Evolutionary conservation across 805 yeast genomes (phyloP).

Genomic region (Starmerella stigmatis): DNA sequence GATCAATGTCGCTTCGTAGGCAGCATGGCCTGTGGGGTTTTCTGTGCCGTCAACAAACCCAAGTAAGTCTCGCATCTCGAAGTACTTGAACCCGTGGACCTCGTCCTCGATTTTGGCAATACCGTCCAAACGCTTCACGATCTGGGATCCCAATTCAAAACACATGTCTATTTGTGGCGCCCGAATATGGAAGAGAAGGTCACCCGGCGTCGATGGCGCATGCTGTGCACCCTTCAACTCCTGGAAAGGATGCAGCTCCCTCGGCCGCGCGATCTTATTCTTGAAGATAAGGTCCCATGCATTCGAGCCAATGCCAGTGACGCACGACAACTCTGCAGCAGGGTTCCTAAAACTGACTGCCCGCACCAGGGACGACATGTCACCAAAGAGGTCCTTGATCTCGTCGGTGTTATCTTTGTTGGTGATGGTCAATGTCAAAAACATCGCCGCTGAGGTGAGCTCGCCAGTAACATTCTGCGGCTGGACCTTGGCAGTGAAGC

Average conservation of each 20-base stretch:
- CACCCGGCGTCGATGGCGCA: constrained; percentile 26
- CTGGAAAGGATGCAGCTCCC: constrained; percentile 23
- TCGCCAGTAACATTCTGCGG: constrained; percentile 10
- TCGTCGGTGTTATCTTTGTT: neutral
- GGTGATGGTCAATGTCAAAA: constrained; percentile 8
- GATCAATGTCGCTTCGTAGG: constrained; percentile 14
- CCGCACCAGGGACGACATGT: neutral
- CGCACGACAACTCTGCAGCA: constrained; percentile 1
- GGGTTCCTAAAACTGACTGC: constrained; percentile 4
- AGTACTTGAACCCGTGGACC: constrained; percentile 25
- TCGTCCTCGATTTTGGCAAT: constrained; percentile 22
- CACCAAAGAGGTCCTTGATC: constrained; percentile 11
- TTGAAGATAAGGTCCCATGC: constrained; percentile 19
- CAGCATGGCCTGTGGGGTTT: constrained; percentile 20
- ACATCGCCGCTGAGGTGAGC: constrained; percentile 14
- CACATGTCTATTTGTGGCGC: constrained; percentile 22
- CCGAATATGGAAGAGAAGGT: constrained; percentile 23
- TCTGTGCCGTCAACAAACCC: constrained; percentile 27
- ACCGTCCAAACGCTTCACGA: constrained; percentile 16
- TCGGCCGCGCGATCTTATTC: constrained; percentile 14
- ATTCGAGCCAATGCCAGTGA: constrained; percentile 20
- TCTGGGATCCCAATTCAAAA: constrained; percentile 21
- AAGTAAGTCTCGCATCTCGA: constrained; percentile 23
- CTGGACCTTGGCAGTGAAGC: constrained; percentile 1
- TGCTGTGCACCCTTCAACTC: constrained; percentile 20